phyloP scores from a whole-genome alignment of 768 basidiomycete genomes.

The Exidia glandulosa region DNA sequence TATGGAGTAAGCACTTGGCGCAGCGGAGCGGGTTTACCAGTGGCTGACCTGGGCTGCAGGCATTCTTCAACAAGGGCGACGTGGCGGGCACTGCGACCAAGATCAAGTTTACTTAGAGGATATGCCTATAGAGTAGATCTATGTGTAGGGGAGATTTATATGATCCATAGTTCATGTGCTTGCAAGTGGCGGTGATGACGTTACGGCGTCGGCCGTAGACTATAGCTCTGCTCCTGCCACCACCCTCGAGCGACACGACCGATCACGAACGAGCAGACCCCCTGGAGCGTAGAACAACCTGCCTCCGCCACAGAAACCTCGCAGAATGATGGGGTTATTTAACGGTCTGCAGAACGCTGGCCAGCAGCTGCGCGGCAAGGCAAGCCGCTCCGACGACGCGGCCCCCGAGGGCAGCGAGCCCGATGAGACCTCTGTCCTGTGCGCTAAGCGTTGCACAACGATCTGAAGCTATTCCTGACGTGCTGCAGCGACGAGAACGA shows the following conservation, averaged over 20 bases:
- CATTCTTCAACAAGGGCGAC: constrained; percentile 53
- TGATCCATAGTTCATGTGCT: not conserved
- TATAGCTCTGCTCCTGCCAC: not conserved
- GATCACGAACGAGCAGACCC: not conserved
- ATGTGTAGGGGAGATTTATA: not conserved
- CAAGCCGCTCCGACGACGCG: constrained; percentile 34
- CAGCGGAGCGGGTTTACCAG: not conserved
- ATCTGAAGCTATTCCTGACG: not conserved
- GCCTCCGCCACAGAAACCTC: not conserved
- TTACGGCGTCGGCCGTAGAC: not conserved
- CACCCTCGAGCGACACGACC: no score
- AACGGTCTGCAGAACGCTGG: not conserved
- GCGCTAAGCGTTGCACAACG: constrained; percentile 22
- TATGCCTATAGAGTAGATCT: not conserved
- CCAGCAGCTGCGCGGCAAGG: not conserved
- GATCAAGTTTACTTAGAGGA: constrained; percentile 46
- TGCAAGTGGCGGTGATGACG: not conserved
- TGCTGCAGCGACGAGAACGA: constrained; percentile 75
- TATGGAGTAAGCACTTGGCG: not conserved
- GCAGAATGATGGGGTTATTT: not conserved
- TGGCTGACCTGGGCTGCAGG: constrained; percentile 14
- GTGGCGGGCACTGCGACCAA: constrained; percentile 59
- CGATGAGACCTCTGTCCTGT: constrained; percentile 86
- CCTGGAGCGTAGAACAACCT: no score
- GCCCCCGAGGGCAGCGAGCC: constrained; percentile 74